Percentiles rank a stretch among this genome's conserved stretches.
Conservation (phyloP, 257 asterid species). For the Gynochthodes officinalis region DNA sequence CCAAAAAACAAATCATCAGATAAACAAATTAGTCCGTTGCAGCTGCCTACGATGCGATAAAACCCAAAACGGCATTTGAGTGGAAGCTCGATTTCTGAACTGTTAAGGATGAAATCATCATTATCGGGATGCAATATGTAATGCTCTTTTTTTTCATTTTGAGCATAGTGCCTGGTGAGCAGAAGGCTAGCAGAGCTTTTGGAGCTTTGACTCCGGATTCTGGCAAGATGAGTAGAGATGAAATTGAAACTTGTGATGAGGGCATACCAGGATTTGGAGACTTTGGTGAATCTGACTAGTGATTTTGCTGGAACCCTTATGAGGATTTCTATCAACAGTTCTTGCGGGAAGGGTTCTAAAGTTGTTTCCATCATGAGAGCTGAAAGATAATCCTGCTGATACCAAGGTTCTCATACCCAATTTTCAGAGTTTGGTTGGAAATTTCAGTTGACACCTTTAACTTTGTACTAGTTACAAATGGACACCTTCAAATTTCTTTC, state of each 20-base stretch:
- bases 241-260: constrained; percentile 19
- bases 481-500: no score
- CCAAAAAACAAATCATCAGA: constrained; percentile 6
- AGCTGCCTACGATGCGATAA: constrained; percentile 16
- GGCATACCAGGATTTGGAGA: constrained; percentile 21
- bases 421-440: no score
- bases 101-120: background rate
- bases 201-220: background rate
- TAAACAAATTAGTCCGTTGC: constrained; percentile 21
- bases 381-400: no score
- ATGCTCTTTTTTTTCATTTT: background rate
- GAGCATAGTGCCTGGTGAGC: constrained; percentile 7
- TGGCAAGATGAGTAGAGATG: constrained; percentile 17
- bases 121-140: background rate
- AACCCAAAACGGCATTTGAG: background rate
- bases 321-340: constrained; percentile 21
- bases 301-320: constrained; percentile 6
- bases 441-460: background rate
- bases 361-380: no score
- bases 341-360: constrained; percentile 15
- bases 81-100: background rate
- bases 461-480: no score
- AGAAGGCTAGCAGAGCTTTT: background rate
- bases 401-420: no score
- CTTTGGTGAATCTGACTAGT: constrained; percentile 9